Conservation (phyloP, 306 rosid genomes). For the Vicia faba region DNA sequence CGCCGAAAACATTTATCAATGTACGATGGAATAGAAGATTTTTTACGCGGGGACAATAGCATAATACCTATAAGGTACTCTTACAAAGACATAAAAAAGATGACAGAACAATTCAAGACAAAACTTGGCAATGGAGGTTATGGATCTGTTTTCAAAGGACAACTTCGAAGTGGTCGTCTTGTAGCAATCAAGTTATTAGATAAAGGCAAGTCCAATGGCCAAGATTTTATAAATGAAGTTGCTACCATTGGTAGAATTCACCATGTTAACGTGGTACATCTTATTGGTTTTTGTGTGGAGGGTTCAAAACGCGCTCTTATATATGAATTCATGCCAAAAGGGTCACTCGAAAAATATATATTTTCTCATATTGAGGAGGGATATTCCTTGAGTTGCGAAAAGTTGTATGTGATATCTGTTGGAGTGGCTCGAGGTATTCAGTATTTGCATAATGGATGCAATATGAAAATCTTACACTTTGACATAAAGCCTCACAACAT, state of each 20-base stretch:
- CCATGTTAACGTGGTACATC: not conserved
- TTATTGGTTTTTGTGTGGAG: not conserved
- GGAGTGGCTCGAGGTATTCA: slow-evolving; percentile 2
- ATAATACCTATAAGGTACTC: not conserved
- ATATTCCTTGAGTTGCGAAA: not conserved
- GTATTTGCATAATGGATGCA: slow-evolving; percentile 7
- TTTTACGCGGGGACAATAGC: not conserved
- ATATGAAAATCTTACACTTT: slow-evolving; percentile 9
- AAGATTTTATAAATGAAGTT: slow-evolving; percentile 7
- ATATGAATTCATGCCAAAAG: slow-evolving; percentile 17
- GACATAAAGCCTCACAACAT: slow-evolving; percentile 14
- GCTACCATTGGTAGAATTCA: not conserved
- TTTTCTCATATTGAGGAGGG: not conserved
- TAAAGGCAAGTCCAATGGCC: not conserved
- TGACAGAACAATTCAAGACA: not conserved
- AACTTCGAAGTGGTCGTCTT: slow-evolving; percentile 13
- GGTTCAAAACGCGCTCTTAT: slow-evolving; percentile 9
- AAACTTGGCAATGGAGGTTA: not conserved
- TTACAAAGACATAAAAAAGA: not conserved
- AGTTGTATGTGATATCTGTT: not conserved
- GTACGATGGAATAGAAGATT: slow-evolving; percentile 27
- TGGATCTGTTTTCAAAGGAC: slow-evolving; percentile 16
- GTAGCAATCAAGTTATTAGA: not conserved
- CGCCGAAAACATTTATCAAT: slow-evolving; percentile 29
- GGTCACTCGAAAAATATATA: slow-evolving; percentile 5